phyloP scores from a whole-genome alignment of 306 rosid species.

The Vigna trinervia region DNA sequence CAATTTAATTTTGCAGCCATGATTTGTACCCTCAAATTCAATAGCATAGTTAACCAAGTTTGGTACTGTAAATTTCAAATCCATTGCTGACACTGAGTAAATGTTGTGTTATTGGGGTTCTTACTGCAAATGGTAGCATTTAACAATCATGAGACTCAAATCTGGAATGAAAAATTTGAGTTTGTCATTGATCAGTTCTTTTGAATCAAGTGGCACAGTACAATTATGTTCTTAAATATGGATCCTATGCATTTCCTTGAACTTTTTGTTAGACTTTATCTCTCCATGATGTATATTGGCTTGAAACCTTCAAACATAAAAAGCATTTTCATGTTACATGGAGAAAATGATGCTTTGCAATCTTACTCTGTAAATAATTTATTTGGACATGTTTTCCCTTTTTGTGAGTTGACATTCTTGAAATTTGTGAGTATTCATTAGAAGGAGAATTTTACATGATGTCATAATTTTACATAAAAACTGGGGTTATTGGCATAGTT shows the following conservation, averaged over 20 bases:
- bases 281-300: slow-evolving; percentile 33
- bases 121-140: slow-evolving; percentile 86
- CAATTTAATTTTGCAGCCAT: not conserved
- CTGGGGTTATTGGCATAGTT: not conserved
- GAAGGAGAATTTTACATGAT: not conserved
- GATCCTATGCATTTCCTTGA: slow-evolving; percentile 25
- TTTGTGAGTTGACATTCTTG: slow-evolving; percentile 37
- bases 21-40: not conserved
- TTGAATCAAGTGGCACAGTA: slow-evolving; percentile 27
- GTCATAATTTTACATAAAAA: not conserved
- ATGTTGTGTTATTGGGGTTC: slow-evolving; percentile 42
- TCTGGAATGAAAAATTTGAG: slow-evolving; percentile 88
- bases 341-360: slow-evolving; percentile 25
- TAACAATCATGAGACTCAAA: slow-evolving; percentile 92
- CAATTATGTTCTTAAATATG: slow-evolving; percentile 30
- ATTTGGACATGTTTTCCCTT: slow-evolving; percentile 34
- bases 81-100: slow-evolving; percentile 12
- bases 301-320: not conserved
- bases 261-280: slow-evolving; percentile 29
- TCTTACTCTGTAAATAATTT: slow-evolving; percentile 34
- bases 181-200: slow-evolving; percentile 89
- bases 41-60: not conserved
- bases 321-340: slow-evolving; percentile 27
- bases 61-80: not conserved
- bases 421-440: slow-evolving; percentile 51